Conservation (phyloP, 805 yeast genomes). For the Ogataea methanolica region DNA sequence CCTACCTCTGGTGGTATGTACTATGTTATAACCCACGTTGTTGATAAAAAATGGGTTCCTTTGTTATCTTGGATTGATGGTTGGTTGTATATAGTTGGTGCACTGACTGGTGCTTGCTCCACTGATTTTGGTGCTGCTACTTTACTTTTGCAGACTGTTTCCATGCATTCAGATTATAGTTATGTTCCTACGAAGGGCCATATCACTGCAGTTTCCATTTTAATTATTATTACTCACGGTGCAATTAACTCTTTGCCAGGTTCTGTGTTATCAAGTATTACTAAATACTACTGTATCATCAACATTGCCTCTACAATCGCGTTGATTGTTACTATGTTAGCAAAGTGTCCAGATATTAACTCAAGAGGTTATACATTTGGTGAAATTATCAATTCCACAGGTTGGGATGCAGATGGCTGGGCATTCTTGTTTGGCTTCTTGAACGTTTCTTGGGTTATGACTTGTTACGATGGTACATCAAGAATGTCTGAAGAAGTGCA, state of each 20-base stretch:
- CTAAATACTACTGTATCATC: conserved; percentile 47
- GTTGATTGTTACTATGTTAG: conserved; percentile 50
- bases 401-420: conserved; percentile 52
- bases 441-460: conserved; percentile 57
- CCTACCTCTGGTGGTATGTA: conserved; percentile 54
- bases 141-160: conserved; percentile 41
- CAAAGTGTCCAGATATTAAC: conserved; percentile 44
- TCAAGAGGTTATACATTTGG: conserved; percentile 45
- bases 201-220: conserved; percentile 46
- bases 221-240: conserved; percentile 45
- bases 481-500: conserved; percentile 54
- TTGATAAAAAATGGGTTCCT: conserved; percentile 46
- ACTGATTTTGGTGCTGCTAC: conserved; percentile 50
- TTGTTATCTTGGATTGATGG: conserved; percentile 51
- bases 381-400: conserved; percentile 40
- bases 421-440: conserved; percentile 53
- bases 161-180: conserved; percentile 33
- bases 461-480: conserved; percentile 51
- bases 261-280: conserved; percentile 42
- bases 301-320: conserved; percentile 46
- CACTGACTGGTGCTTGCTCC: conserved; percentile 47
- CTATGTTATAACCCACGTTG: conserved; percentile 42
- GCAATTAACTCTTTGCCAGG: conserved; percentile 48
- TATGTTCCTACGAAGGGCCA: conserved; percentile 40
- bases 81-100: conserved; percentile 46